Conservation (phyloP, 306 rosid genomes). For the Hippophae rhamnoides region DNA sequence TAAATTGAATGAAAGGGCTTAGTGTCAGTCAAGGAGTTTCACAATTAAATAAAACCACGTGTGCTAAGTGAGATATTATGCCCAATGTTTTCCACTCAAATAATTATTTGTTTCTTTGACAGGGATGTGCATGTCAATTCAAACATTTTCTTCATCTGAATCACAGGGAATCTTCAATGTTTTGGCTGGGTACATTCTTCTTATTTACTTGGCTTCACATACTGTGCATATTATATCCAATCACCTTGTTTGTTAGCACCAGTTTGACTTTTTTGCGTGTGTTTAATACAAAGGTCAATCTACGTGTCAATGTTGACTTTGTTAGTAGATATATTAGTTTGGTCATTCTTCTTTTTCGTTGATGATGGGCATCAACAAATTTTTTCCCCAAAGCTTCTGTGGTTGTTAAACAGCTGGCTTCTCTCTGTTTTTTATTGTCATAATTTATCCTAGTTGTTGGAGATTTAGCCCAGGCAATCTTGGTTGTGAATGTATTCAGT, state of each 20-base stretch:
- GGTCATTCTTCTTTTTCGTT: neutral
- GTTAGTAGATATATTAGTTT: neutral
- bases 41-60: too few species aligned
- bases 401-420: neutral
- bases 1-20: neutral
- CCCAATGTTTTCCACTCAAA: too few species aligned
- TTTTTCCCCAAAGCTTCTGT: neutral
- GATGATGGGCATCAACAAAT: neutral
- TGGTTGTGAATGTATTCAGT: too few species aligned
- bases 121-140: slow-evolving; percentile 98
- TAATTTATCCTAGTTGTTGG: neutral
- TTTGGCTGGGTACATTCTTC: slow-evolving; percentile 58
- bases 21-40: too few species aligned
- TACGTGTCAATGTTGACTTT: too few species aligned
- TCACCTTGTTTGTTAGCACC: slow-evolving; percentile 2
- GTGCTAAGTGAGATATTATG: too few species aligned
- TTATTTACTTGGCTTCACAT: slow-evolving; percentile 2
- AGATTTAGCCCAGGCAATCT: neutral
- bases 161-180: slow-evolving; percentile 72
- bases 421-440: too few species aligned
- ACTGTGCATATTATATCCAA: neutral
- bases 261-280: neutral
- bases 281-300: neutral
- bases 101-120: slow-evolving; percentile 14
- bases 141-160: slow-evolving; percentile 56